Base-by-base conservation (phyloP, 176 grass and related monocot genomes). In the Lolium multiflorum region DNA sequence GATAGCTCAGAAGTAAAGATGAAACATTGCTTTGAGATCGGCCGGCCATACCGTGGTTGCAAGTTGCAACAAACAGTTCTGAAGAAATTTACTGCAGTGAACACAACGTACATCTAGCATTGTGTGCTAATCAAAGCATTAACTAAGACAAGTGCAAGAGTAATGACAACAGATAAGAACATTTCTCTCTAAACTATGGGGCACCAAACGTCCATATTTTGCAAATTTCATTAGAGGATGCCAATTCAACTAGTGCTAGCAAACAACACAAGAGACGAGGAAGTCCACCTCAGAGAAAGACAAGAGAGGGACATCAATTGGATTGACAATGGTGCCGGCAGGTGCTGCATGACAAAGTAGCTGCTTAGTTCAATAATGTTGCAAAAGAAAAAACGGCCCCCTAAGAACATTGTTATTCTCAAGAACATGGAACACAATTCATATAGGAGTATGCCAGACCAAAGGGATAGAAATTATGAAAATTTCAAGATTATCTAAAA, bases 211-310 rank as follows among this genome's bases (percentile, higher is more conserved):
- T 61, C 41, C 73, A 13, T 83, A 16, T 17, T 55, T 60, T 81
- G 16, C 63, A 51, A 63, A 81, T 63, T 25, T 21, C 9, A 46
- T 41, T 7, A 38, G 18, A 71, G 47, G 28, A 56, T 76, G 50
- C 59, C 49, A 75, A 78, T 71, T 31, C 9, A 59, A 84, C 22
- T 35, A 49, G 59, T 74, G 35, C 25, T 20, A 60, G 28, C 56
- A 68, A 58, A 74, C 48, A 67, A 82, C 28, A 59, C 11, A 85
- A 76, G 77, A 67, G 81, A 81, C 46, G 25, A 85, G 46, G 50
- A 63, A 55, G 63, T 41, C 2, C 52, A 97, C 94, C 94, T 97
- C 89, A 86, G 88, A 88, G 57, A 64, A 88, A 83, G 85, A 92
- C 69, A 97, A 92, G 58, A 97, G 48, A 87, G 90, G 92, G 71